These are phyloP conservation scores for Diaporthe velutina DNA, from an alignment of 2,329 filamentous ascomycete species.

Conservation along the genomic window DNA sequence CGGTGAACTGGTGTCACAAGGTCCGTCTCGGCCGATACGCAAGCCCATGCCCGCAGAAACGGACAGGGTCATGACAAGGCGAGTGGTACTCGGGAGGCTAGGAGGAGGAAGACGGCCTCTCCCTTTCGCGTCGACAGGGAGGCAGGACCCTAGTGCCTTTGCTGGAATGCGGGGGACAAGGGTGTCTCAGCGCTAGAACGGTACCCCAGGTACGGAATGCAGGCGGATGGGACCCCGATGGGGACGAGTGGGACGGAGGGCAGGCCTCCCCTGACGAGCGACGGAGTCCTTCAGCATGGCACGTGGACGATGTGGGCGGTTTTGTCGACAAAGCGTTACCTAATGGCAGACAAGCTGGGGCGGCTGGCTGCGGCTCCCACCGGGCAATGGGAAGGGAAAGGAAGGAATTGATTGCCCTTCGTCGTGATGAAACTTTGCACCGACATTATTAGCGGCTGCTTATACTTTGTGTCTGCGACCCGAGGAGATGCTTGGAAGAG, in stretches of 20 bases:
- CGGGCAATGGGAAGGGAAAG: not conserved
- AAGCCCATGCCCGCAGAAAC: not conserved
- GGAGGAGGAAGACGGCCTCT: not conserved
- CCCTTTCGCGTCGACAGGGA: not conserved
- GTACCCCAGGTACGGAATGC: constrained; percentile 31
- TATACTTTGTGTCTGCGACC: not conserved
- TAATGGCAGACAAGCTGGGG: constrained; percentile 27
- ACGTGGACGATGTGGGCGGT: constrained; percentile 16
- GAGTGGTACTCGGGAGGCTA: not conserved
- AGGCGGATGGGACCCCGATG: constrained; percentile 23
- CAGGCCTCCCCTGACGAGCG: constrained; percentile 31
- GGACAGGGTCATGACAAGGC: constrained; percentile 8
- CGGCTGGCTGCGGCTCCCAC: constrained; percentile 31
- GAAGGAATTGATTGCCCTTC: no score
- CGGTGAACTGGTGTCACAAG: constrained; percentile 10
- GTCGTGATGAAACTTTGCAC: constrained; percentile 7
- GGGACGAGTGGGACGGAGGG: constrained; percentile 10
- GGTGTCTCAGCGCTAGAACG: constrained; percentile 28
- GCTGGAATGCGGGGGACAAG: constrained; percentile 26
- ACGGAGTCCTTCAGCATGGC: constrained; percentile 4
- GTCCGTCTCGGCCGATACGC: constrained; percentile 10
- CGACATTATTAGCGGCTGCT: constrained; percentile 3
- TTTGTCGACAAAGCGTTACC: constrained; percentile 39
- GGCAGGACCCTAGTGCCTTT: not conserved
- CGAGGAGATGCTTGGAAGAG: constrained; percentile 1